phyloP scores from a whole-genome alignment of 177 flowering plant species.

The Vitis hybrid region DNA sequence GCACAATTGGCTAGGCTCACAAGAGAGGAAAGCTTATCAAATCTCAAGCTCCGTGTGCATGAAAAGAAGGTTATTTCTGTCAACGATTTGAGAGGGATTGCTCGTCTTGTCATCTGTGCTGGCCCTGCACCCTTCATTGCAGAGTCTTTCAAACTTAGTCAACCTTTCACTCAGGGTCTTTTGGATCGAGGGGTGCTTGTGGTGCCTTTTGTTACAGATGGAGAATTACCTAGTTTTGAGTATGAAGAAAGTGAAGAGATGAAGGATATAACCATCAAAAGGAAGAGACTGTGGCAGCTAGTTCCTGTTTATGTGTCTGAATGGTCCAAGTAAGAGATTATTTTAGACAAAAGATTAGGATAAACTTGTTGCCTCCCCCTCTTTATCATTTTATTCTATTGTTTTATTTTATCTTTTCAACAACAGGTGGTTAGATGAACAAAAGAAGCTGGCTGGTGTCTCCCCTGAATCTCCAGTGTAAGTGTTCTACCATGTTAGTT shows the following conservation, averaged over 20 bases:
- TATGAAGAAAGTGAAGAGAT: constrained; percentile 61
- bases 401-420: constrained; percentile 2
- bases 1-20: constrained; percentile 80
- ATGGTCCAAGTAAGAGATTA: constrained; percentile 74
- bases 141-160: constrained; percentile 62
- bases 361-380: background rate
- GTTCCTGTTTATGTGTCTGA: constrained; percentile 59
- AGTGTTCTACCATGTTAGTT: constrained; percentile 23
- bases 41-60: constrained; percentile 76
- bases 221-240: constrained; percentile 51
- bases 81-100: constrained; percentile 68
- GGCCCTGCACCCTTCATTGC: constrained; percentile 67
- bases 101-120: constrained; percentile 79
- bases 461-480: constrained; percentile 93
- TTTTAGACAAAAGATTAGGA: too few relatives aligned
- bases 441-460: constrained; percentile 81
- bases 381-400: background rate
- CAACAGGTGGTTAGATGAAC: constrained; percentile 91
- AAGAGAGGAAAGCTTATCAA: constrained; percentile 87
- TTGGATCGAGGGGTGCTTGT: constrained; percentile 87
- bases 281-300: constrained; percentile 88
- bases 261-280: constrained; percentile 33
- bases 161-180: constrained; percentile 62
- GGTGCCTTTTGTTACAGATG: constrained; percentile 78
- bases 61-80: constrained; percentile 58